Evolutionary conservation across 352 stramenopile species (phyloP), one percentile per base, ranked within the genome.

Genomic region (Phytophthora litchii): DNA sequence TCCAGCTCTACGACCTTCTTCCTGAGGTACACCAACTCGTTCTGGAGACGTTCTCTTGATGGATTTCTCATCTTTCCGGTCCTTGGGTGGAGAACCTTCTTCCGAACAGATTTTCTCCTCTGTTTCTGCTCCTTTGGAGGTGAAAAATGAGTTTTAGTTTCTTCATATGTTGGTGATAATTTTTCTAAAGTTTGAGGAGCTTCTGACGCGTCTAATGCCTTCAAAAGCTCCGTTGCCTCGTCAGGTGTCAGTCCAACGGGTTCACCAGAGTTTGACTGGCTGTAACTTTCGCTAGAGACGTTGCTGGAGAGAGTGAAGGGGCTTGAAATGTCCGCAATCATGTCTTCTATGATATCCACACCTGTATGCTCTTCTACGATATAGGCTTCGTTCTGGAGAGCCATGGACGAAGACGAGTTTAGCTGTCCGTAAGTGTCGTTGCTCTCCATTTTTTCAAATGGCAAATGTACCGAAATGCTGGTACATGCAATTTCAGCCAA

Each of bases 11-110:
- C 64, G n/a, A 78, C 72, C 43, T 76, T 73, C 13, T 47, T 67
- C 3, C 69, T 51, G 11, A 87, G 54, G 23, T 75, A 84, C 35
- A 55, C 60, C 16, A 84, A 60, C 43, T 87, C 74, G 21, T 66
- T 72, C 46, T 83, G 79, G 19, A 82, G 59, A 7, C 74, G 72
- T 59, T 85, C 72, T 14, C 76, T 57, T 11, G 70, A 82, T 13
- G 66, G 72, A 42, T 85, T 85, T 19, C 64, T 61, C 68, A 70
- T 70, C 29, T 77, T 74, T 25, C 63, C 59, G 11, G 50, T 62
- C 5, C 21, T 55, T 29, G 56, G 38, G 19, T 47, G 14, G 4
- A n/a, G 42, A 34, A 7, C n/a, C 34, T 67, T 71, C 45, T 63
- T 67, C 31, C 63, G 25, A n/a, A 27, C 58, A 1, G 63, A 11